phyloP scores from a whole-genome alignment of 768 basidiomycete species.

The Boletus insuetus region DNA sequence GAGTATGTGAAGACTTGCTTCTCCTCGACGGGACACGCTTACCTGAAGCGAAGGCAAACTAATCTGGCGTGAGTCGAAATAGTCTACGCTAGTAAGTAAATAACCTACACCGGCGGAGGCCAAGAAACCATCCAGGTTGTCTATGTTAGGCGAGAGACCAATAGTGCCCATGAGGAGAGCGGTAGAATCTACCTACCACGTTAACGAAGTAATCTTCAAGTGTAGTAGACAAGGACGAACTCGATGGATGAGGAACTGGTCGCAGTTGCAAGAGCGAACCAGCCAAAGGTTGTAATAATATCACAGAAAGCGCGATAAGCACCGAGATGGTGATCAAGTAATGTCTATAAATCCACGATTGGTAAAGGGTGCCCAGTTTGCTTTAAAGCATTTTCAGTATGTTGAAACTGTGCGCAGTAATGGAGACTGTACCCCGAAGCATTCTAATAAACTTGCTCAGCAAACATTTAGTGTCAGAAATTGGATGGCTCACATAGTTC shows the following conservation, averaged over 20 bases:
- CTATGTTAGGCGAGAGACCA: conserved; percentile 44
- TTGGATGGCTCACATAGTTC: conserved; percentile 51
- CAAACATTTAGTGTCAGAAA: neutral
- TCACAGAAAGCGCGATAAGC: conserved; percentile 42
- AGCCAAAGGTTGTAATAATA: conserved; percentile 59
- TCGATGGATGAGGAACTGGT: conserved; percentile 16
- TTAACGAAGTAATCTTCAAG: conserved; percentile 1
- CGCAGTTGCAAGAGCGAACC: conserved; percentile 31
- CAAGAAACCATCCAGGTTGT: conserved; percentile 51
- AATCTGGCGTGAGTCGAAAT: conserved; percentile 24
- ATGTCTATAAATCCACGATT: conserved; percentile 51
- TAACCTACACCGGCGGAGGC: conserved; percentile 55
- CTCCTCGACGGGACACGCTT: neutral
- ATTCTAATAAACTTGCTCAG: conserved; percentile 32
- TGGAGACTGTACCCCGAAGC: conserved; percentile 37
- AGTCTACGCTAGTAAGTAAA: neutral
- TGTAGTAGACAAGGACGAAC: conserved; percentile 11
- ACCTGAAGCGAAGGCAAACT: conserved; percentile 33
- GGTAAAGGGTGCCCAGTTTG: conserved; percentile 39
- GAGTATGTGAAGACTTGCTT: neutral
- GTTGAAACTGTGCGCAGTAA: neutral
- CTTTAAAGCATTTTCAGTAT: conserved; percentile 30
- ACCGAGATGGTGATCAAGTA: conserved; percentile 52
- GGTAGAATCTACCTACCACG: conserved; percentile 25
- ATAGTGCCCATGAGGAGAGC: conserved; percentile 44